These are phyloP conservation scores for Tulasnella sp. DNA, from an alignment of 768 basidiomycete genomes.

Conservation along the genomic window DNA sequence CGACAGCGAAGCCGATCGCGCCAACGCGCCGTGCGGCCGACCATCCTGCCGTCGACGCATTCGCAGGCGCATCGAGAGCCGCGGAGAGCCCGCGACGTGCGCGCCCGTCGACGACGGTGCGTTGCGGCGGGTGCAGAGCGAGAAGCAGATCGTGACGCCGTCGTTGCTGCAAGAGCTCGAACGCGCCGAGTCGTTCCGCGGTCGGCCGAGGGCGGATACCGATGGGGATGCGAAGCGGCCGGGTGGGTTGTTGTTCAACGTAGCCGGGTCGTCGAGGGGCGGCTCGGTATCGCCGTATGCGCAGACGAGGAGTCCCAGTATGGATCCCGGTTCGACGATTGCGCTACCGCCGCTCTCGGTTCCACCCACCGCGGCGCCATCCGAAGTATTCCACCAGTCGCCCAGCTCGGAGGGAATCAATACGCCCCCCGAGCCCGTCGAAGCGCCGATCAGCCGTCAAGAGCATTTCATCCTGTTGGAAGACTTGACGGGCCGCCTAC, in stretches of 20 bases:
- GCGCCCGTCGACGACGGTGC: constrained; percentile 16
- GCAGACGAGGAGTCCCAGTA: not conserved
- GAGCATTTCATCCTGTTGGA: constrained; percentile 99
- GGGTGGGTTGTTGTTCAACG: not conserved
- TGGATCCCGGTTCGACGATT: not conserved
- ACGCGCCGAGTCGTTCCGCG: constrained; percentile 26
- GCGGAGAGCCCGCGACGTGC: constrained; percentile 16
- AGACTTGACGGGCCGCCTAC: constrained; percentile 85
- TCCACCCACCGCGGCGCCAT: not conserved
- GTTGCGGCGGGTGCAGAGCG: constrained; percentile 57
- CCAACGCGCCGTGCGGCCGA: constrained; percentile 28
- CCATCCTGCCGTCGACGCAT: constrained; percentile 28
- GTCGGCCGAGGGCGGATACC: not conserved
- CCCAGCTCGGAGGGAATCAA: constrained; percentile 21
- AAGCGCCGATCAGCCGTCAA: constrained; percentile 59
- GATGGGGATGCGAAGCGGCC: not conserved
- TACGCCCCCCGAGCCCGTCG: constrained; percentile 23
- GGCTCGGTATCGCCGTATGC: not conserved
- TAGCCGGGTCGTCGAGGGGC: not conserved
- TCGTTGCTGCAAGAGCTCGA: constrained; percentile 21
- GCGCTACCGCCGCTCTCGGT: too few relatives aligned
- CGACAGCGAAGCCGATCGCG: not conserved
- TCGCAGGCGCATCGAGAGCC: constrained; percentile 34
- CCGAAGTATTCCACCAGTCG: constrained; percentile 21
- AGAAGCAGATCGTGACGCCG: constrained; percentile 31